phyloP scores from a whole-genome alignment of 1,284 basidiomycete species.

The Thecaphora frezii region DNA sequence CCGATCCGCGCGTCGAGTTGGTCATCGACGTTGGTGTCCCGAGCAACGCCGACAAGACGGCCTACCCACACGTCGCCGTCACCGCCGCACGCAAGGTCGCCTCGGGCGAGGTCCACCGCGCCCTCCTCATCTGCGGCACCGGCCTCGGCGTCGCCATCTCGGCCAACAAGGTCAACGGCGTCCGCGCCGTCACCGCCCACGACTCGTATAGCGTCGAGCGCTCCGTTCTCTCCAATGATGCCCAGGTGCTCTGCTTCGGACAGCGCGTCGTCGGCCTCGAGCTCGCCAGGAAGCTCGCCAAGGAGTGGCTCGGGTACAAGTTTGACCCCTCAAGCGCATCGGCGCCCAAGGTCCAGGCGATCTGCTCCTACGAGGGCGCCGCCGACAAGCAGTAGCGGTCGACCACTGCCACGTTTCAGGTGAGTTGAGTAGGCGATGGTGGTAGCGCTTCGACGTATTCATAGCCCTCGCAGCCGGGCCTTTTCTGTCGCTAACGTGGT shows the following conservation, averaged over 20 bases:
- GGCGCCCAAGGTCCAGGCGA: slow-evolving; percentile 61
- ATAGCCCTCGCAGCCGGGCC: too few species aligned
- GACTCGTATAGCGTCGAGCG: slow-evolving; percentile 62
- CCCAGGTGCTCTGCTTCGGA: slow-evolving; percentile 62
- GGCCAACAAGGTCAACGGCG: slow-evolving; percentile 60
- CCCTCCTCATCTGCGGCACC: slow-evolving; percentile 62
- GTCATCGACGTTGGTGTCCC: slow-evolving; percentile 48
- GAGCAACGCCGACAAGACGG: slow-evolving; percentile 55
- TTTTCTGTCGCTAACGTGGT: too few species aligned
- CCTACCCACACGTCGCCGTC: slow-evolving; percentile 62
- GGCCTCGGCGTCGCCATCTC: slow-evolving; percentile 62
- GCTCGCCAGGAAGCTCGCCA: slow-evolving; percentile 60
- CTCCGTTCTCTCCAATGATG: slow-evolving; percentile 61
- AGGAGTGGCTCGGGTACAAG: slow-evolving; percentile 61
- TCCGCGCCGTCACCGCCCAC: slow-evolving; percentile 61
- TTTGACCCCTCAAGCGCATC: slow-evolving; percentile 60
- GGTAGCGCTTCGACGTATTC: too few species aligned
- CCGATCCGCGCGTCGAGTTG: slow-evolving; percentile 40
- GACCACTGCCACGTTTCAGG: too few species aligned
- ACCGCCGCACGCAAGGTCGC: slow-evolving; percentile 61
- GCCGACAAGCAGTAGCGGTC: slow-evolving; percentile 26
- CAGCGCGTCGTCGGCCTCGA: slow-evolving; percentile 62
- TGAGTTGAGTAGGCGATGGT: neutral
- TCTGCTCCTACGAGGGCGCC: slow-evolving; percentile 44
- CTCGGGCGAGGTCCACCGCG: slow-evolving; percentile 61